Evolutionary conservation across 768 basidiomycete genomes (phyloP).

Genomic region (Boletus fagicola): DNA sequence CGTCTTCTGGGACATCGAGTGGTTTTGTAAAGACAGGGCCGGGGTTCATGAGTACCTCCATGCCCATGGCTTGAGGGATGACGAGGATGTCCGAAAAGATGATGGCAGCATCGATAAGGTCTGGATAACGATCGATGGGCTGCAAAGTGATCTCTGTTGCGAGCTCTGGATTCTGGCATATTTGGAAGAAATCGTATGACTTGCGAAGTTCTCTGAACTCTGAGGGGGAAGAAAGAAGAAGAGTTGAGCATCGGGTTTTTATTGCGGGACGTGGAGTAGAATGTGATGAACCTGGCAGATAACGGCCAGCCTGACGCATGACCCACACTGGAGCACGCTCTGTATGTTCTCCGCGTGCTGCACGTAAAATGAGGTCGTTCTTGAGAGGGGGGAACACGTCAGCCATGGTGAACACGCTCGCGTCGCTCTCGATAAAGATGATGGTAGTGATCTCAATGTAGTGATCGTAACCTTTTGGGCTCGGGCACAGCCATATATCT

Average conservation of each 20-base stretch:
- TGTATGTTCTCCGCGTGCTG: constrained; percentile 83
- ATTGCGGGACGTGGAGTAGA: not conserved
- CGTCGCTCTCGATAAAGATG: too few relatives aligned
- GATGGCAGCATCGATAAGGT: constrained; percentile 90
- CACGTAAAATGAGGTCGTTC: constrained; percentile 88
- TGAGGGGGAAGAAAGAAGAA: constrained; percentile 28
- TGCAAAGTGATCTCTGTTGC: constrained; percentile 90
- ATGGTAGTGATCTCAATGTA: too few relatives aligned
- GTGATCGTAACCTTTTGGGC: not conserved
- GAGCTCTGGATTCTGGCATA: constrained; percentile 89
- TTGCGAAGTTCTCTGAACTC: constrained; percentile 89
- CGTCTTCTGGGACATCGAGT: constrained; percentile 71
- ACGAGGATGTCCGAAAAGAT: constrained; percentile 99
- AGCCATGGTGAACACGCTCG: constrained; percentile 31
- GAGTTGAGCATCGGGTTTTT: not conserved
- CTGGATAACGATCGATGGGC: constrained; percentile 85
- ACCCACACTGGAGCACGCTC: constrained; percentile 97
- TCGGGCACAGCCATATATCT: constrained; percentile 14
- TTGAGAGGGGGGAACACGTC: constrained; percentile 66
- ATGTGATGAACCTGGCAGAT: constrained; percentile 77
- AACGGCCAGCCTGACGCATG: constrained; percentile 95
- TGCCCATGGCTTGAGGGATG: constrained; percentile 95
- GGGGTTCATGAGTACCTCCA: constrained; percentile 93
- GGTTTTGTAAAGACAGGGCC: constrained; percentile 88
- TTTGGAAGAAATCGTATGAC: constrained; percentile 89